These are phyloP conservation scores for Gynochthodes officinalis DNA, from an alignment of 257 asterid genomes.

Conservation along the genomic window DNA sequence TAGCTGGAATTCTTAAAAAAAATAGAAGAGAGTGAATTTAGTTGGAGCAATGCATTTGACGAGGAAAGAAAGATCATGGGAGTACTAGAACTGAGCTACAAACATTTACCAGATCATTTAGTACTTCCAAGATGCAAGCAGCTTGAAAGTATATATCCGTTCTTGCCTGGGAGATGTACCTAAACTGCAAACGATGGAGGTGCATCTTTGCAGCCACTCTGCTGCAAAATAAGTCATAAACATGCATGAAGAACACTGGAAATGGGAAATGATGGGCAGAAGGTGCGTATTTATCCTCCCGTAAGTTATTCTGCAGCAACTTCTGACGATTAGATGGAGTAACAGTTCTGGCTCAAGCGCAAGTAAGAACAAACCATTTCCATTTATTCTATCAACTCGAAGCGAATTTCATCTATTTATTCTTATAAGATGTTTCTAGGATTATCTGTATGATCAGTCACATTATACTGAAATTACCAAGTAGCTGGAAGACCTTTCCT, in stretches of 20 bases:
- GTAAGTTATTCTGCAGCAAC: background rate
- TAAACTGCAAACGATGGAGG: background rate
- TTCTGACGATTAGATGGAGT: background rate
- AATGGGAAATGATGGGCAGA: background rate
- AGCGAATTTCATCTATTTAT: too few relatives aligned
- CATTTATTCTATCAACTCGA: too few relatives aligned
- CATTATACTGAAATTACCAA: too few relatives aligned
- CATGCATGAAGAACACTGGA: background rate
- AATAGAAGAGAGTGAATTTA: background rate
- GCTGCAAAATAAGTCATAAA: background rate
- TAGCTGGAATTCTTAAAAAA: background rate
- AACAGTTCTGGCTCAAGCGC: background rate
- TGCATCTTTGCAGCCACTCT: background rate
- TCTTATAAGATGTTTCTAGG: too few relatives aligned
- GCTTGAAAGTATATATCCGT: background rate
- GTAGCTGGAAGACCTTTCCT: too few relatives aligned
- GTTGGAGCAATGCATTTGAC: background rate
- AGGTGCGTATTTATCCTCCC: background rate
- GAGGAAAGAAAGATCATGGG: background rate
- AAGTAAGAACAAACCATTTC: too few relatives aligned
- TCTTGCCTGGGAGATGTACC: background rate
- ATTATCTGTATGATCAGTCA: too few relatives aligned
- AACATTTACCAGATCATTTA: background rate
- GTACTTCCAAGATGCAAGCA: background rate
- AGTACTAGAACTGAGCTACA: background rate